A percentile compares a stretch with the other conserved stretches of the same genome.
Conservation (phyloP, 192 early-diverging fungal genomes). For the Rhizophagus sp. region DNA sequence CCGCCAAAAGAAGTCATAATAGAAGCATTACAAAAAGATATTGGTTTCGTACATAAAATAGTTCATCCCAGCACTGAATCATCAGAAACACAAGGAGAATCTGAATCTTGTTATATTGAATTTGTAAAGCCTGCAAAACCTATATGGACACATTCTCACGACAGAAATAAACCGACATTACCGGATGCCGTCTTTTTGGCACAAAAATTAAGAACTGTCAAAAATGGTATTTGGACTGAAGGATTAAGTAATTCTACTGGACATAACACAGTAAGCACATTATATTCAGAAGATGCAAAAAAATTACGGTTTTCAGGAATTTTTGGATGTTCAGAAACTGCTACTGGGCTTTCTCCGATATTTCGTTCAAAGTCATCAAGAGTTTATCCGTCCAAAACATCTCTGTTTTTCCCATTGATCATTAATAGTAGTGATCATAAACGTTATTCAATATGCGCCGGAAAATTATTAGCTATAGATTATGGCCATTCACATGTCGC, state of each 20-base stretch:
- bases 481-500: conserved; percentile 21
- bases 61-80: conserved; percentile 4
- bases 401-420: conserved; percentile 25
- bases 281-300: not conserved
- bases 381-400: not conserved
- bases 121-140: conserved; percentile 26
- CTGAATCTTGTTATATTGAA: conserved; percentile 31
- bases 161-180: not conserved
- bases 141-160: conserved; percentile 29
- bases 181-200: conserved; percentile 33
- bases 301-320: conserved; percentile 15
- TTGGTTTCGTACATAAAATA: conserved; percentile 27
- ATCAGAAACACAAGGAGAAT: not conserved
- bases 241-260: not conserved
- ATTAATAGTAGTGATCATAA: not conserved
- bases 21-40: conserved; percentile 25
- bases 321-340: conserved; percentile 11
- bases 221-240: conserved; percentile 23
- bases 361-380: not conserved
- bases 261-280: no score
- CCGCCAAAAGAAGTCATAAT: conserved; percentile 21
- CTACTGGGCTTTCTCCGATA: not conserved
- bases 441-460: conserved; percentile 5
- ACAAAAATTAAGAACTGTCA: conserved; percentile 20
- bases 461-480: conserved; percentile 19